A percentile compares a stretch with the other conserved stretches of the same genome.
phyloP scores from a whole-genome alignment of 352 stramenopile genomes.

The Pythium myriotylum region DNA sequence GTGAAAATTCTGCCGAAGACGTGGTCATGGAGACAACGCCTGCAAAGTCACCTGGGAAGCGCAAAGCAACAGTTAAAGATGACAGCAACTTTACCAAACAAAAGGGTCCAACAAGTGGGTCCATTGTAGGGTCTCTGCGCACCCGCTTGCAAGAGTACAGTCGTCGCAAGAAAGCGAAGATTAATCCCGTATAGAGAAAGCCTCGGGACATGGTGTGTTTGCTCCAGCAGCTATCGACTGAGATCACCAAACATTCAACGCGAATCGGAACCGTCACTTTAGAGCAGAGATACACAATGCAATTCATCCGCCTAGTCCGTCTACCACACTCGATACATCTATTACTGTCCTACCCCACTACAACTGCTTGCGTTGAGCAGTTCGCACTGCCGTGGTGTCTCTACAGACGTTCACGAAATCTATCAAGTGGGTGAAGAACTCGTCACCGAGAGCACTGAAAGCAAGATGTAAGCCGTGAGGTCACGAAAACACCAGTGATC shows the following conservation, averaged over 20 bases:
- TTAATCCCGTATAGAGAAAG: conserved; percentile 44
- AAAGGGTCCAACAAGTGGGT: conserved; percentile 34
- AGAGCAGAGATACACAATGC: no score
- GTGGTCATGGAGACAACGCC: conserved; percentile 13
- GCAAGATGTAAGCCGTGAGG: background rate
- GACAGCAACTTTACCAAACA: background rate
- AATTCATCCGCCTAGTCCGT: no score
- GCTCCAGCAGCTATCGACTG: no score
- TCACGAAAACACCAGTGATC: no score
- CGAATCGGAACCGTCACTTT: no score
- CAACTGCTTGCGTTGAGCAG: conserved; percentile 33
- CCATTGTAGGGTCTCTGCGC: conserved; percentile 54
- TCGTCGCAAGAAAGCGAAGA: conserved; percentile 54
- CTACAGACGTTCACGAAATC: conserved; percentile 79
- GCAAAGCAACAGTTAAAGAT: conserved; percentile 45
- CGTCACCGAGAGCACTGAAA: conserved; percentile 51
- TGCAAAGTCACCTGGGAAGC: conserved; percentile 47
- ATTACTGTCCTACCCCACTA: background rate
- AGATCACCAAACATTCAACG: background rate
- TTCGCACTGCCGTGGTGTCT: conserved; percentile 56
- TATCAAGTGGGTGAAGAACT: conserved; percentile 83
- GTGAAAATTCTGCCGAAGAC: conserved; percentile 42
- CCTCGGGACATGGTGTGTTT: background rate
- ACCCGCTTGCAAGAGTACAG: conserved; percentile 50
- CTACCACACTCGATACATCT: background rate